Base-by-base conservation (phyloP, 768 basidiomycete genomes). In the Rhizopogon sp. region DNA sequence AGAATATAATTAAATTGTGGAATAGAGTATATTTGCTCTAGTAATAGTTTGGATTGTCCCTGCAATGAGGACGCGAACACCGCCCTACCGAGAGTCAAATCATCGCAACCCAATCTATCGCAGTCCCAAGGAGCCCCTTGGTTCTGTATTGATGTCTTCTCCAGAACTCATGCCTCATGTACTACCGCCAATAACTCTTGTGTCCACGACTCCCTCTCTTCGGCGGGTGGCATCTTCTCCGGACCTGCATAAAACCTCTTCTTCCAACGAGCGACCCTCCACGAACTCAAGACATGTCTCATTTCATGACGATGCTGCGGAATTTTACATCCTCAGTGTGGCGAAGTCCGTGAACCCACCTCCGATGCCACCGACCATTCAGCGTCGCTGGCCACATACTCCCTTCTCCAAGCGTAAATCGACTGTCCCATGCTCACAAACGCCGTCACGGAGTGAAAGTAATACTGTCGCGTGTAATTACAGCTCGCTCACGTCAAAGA, bases 21-120 rank as follows among this genome's bases (percentile, higher is more conserved):
- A 47, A 11, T 52, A 69, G 68, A 67, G 66, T 49, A 56, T 69
- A 31, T 52, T 67, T 41, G 65, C 68, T 39, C 62, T 64, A 6
- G 55, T 49, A 16, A 25, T 60, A 52, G 35, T 65, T 5, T 67
- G 61, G 61, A 55, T 69, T n/a, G 52, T 63, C 41, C 66, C 65
- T 7, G 50, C 53, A 8, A 44, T 55, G 10, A 53, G 53, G 43
- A 56, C 57, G 6, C 57, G 46, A 6, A 54, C 54, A 20, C 56
- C 63, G 25, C 56, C 60, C 4, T 41, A 43, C 66, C 28, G 64
- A 64, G 5, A 64, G 59, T 9, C 62, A 61, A 29, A 54, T 53
- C 14, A 56, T 66, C 39, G 40, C 14, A 10, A 39, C 35, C 7
- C 55, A 46, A 33, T 50, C 50, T 25, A 31, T 47, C 39, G 47